A percentile compares a stretch with the other conserved stretches of the same genome.
Conservation (phyloP, 305 asterid species). For the Rubia peregrina region DNA sequence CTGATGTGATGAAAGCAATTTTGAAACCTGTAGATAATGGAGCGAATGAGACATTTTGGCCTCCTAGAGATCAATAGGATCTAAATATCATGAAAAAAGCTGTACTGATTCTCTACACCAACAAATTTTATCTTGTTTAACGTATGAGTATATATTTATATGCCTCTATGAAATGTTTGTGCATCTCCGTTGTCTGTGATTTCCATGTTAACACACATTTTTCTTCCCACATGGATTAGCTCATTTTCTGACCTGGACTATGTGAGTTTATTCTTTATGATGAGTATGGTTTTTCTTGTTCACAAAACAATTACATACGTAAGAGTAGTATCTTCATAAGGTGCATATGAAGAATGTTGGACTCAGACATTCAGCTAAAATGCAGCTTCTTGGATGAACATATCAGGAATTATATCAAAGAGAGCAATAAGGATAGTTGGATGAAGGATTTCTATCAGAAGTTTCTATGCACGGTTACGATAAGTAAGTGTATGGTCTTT, state of each 20-base stretch:
- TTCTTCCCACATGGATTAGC: too few species aligned
- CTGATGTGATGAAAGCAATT: slow-evolving; percentile 82
- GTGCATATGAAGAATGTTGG: slow-evolving; percentile 1
- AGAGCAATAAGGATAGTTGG: slow-evolving; percentile 90
- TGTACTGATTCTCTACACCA: slow-evolving; percentile 10
- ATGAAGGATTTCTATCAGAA: slow-evolving; percentile 90
- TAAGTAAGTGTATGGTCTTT: slow-evolving; percentile 46
- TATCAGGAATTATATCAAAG: slow-evolving; percentile 72
- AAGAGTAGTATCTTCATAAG: background rate
- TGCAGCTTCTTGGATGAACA: slow-evolving; percentile 22
- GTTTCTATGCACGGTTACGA: slow-evolving; percentile 83
- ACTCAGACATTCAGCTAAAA: background rate
- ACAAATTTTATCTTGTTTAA: background rate
- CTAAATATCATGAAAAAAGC: slow-evolving; percentile 74
- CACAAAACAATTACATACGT: background rate
- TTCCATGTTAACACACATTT: too few species aligned
- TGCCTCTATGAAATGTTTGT: background rate
- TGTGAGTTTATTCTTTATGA: background rate
- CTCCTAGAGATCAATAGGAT: slow-evolving; percentile 73
- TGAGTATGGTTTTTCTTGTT: background rate
- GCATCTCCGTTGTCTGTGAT: too few species aligned
- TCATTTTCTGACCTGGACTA: background rate
- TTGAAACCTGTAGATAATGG: slow-evolving; percentile 59
- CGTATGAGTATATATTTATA: background rate
- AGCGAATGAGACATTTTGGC: slow-evolving; percentile 75